phyloP scores from a whole-genome alignment of 768 basidiomycete genomes.

The Suillus variegatus region DNA sequence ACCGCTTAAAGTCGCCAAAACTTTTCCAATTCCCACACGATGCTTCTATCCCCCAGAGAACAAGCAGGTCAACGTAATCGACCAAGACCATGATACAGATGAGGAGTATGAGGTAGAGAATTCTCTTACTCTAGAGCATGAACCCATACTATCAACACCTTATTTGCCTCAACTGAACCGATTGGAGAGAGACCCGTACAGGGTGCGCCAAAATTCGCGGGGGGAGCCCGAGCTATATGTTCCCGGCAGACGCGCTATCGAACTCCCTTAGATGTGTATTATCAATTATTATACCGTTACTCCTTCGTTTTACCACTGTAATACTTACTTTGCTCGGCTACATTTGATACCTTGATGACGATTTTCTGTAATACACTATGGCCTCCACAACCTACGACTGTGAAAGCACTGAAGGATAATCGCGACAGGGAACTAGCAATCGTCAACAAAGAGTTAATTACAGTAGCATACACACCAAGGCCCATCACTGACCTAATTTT shows the following conservation, averaged over 20 bases:
- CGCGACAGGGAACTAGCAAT: too few species aligned
- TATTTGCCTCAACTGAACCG: background rate
- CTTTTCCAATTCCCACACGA: background rate
- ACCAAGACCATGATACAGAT: background rate
- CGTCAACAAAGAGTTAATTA: too few species aligned
- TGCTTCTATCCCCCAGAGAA: background rate
- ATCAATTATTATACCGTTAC: background rate
- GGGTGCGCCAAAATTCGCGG: background rate
- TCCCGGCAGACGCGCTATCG: background rate
- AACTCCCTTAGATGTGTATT: background rate
- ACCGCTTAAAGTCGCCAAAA: background rate
- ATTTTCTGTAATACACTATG: background rate
- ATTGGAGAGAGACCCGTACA: background rate
- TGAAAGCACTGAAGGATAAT: too few species aligned
- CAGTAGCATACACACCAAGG: background rate
- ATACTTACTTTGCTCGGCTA: background rate
- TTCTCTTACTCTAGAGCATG: background rate
- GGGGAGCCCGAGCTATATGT: background rate
- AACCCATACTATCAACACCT: background rate
- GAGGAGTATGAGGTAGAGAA: slow-evolving; percentile 3
- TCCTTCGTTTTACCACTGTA: background rate
- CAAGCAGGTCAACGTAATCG: background rate
- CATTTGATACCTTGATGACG: background rate
- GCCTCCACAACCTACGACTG: too few species aligned
- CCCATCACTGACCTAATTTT: background rate